These are phyloP conservation scores for Ascocoryne sarcoides DNA, from an alignment of 2,329 filamentous ascomycete genomes.

Conservation along the genomic window DNA sequence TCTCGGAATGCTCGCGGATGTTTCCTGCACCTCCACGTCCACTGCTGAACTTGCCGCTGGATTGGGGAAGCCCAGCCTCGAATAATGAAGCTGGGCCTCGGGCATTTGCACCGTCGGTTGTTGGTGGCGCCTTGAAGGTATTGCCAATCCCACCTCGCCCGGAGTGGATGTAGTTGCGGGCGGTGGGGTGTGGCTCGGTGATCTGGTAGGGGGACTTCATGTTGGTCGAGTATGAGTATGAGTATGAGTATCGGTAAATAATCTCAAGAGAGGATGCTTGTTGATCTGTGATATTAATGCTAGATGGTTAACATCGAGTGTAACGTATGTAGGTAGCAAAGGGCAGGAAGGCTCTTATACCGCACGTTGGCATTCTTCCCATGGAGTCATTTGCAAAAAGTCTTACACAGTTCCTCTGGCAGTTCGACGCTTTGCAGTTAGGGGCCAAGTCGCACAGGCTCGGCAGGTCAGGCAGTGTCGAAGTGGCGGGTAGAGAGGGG, in stretches of 20 bases:
- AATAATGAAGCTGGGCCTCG: conserved; percentile 25
- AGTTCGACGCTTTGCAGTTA: conserved; percentile 10
- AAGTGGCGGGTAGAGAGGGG: background rate
- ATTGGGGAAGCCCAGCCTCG: conserved; percentile 18
- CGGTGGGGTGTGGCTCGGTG: conserved; percentile 27
- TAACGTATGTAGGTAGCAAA: conserved; percentile 3
- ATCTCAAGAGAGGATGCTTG: no score
- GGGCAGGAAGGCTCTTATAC: conserved; percentile 18
- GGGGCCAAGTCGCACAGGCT: background rate
- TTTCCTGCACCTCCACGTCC: conserved; percentile 29
- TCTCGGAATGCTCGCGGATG: conserved; percentile 21
- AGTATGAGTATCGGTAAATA: background rate
- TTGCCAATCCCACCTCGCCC: conserved; percentile 29
- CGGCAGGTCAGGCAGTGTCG: background rate
- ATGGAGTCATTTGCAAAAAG: conserved; percentile 11
- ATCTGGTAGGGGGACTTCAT: conserved; percentile 21
- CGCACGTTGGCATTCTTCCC: conserved; percentile 3
- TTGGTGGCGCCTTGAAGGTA: conserved; percentile 25
- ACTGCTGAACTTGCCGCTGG: conserved; percentile 20
- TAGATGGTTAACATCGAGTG: conserved; percentile 10
- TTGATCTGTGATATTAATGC: conserved; percentile 11
- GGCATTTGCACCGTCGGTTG: conserved; percentile 18
- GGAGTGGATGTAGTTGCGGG: conserved; percentile 20
- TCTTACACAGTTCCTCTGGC: conserved; percentile 4
- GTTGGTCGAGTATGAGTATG: conserved; percentile 1